Conservation (phyloP, 495 filamentous ascomycete species). For the Evernia prunastri region DNA sequence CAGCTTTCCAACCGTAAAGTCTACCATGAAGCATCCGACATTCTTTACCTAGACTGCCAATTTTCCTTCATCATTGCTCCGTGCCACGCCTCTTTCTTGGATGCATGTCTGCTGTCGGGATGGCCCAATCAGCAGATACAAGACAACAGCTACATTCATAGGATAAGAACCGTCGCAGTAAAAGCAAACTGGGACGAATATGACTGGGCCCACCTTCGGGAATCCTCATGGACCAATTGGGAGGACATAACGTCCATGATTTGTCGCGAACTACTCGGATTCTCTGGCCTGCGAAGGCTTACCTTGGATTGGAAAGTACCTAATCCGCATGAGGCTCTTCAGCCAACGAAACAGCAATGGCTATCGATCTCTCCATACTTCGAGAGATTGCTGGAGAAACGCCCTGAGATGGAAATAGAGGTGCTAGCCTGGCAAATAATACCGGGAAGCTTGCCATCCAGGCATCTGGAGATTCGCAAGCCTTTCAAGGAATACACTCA, state of each 20-base stretch:
- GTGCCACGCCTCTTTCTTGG: background rate
- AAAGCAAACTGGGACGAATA: background rate
- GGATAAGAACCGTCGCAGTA: background rate
- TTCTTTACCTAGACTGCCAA: background rate
- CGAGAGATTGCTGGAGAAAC: background rate
- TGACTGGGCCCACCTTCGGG: background rate
- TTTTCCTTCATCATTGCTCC: background rate
- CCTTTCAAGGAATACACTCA: background rate
- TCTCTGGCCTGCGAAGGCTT: background rate
- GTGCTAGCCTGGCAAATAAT: background rate
- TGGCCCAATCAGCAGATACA: background rate
- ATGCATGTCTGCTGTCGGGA: background rate
- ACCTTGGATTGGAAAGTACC: background rate
- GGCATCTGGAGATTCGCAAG: background rate
- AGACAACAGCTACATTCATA: background rate
- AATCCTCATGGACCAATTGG: background rate
- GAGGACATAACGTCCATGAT: background rate
- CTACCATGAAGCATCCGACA: background rate
- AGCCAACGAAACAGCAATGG: background rate
- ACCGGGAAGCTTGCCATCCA: background rate
- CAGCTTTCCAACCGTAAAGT: conserved; percentile 1
- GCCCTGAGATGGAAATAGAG: background rate
- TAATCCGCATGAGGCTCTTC: background rate
- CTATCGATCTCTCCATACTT: background rate
- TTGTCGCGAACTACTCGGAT: background rate